phyloP scores from a whole-genome alignment of 345 rosid genomes.

The Aegle marmelos region DNA sequence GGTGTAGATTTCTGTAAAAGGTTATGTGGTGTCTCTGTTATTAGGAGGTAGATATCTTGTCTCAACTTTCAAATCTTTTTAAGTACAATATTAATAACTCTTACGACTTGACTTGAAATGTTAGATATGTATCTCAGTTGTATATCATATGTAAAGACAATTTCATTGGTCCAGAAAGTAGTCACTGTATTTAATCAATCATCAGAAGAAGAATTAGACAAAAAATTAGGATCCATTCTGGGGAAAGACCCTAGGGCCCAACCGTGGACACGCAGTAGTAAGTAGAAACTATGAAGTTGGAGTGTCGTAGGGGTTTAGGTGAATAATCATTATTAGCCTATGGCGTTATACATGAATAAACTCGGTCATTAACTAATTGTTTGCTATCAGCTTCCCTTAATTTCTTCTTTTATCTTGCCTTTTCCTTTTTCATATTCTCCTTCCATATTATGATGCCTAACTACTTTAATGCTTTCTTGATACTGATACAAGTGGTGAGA shows the following conservation, averaged over 20 bases:
- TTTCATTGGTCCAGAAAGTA: neutral
- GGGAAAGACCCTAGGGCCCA: too few species aligned
- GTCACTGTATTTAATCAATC: neutral
- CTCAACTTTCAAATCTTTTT: conserved; percentile 14
- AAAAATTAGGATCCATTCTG: too few species aligned
- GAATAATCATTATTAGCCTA: neutral
- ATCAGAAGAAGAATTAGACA: too few species aligned
- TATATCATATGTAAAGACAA: too few species aligned
- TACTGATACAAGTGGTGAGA: conserved; percentile 72
- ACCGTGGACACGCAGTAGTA: too few species aligned
- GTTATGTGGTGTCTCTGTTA: conserved; percentile 94
- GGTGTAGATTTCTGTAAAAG: conserved; percentile 99
- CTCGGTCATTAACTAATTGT: conserved; percentile 2
- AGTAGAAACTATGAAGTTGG: too few species aligned
- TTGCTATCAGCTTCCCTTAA: neutral
- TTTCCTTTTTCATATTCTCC: neutral
- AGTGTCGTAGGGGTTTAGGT: neutral
- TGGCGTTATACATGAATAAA: neutral
- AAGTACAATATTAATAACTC: neutral
- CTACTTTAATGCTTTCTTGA: conserved; percentile 6
- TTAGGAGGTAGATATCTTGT: conserved; percentile 70
- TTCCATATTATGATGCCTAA: neutral
- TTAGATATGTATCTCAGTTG: neutral
- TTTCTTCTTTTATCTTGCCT: neutral
- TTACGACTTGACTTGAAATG: neutral